phyloP scores from a whole-genome alignment of 129 eudicot species.

The Saussurea involucrata region DNA sequence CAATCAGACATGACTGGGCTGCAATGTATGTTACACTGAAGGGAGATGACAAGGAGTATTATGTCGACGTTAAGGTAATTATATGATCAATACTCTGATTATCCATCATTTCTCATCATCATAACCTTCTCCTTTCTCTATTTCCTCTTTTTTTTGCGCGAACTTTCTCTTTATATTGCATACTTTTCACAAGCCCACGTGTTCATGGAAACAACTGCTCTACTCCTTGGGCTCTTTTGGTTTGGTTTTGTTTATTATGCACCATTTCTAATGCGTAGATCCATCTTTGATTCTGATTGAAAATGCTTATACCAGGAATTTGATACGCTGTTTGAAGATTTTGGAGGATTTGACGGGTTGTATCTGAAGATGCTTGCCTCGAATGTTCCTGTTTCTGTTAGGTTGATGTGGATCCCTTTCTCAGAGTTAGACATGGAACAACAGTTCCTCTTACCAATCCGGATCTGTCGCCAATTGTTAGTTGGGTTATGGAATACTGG shows the following conservation, averaged over 20 bases:
- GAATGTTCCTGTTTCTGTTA: conserved; percentile 63
- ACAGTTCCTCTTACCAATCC: conserved; percentile 47
- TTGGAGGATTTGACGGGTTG: conserved; percentile 85
- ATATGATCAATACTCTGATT: neutral
- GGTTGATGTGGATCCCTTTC: conserved; percentile 87
- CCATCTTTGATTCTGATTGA: conserved; percentile 14
- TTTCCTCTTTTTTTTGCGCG: neutral
- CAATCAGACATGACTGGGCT: conserved; percentile 88
- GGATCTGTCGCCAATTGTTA: conserved; percentile 36
- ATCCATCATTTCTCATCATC: neutral
- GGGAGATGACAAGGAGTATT: conserved; percentile 79
- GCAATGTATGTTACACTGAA: conserved; percentile 74
- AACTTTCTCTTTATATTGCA: neutral
- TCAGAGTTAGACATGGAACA: conserved; percentile 60
- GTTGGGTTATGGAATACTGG: conserved; percentile 45
- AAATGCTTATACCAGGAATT: conserved; percentile 51
- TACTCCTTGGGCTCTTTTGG: neutral
- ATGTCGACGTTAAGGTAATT: conserved; percentile 61
- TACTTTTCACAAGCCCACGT: neutral
- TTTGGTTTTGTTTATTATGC: neutral
- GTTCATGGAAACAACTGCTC: neutral
- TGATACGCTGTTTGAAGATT: conserved; percentile 70
- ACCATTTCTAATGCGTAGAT: conserved; percentile 3
- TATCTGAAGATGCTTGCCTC: conserved; percentile 79
- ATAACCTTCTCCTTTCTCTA: neutral